These are phyloP conservation scores for Pyrus hybrid DNA, from an alignment of 331 rosid genomes.

Conservation along the genomic window DNA sequence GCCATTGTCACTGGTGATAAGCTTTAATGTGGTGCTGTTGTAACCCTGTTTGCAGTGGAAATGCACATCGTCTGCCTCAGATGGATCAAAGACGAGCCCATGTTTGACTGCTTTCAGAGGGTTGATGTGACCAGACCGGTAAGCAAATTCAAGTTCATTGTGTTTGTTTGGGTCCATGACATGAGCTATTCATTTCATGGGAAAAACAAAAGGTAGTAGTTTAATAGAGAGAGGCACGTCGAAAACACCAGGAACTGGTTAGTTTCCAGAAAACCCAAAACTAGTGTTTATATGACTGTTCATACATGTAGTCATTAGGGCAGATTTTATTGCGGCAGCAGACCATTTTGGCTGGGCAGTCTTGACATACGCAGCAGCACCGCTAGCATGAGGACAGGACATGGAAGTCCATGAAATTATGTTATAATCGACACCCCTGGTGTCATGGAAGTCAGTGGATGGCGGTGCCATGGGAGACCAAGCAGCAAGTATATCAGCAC, in stretches of 20 bases:
- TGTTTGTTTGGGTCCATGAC: constrained; percentile 7
- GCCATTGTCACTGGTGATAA: constrained; percentile 10
- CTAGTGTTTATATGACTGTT: neutral
- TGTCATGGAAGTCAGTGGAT: neutral
- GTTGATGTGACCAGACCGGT: constrained; percentile 27
- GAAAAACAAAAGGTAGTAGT: neutral
- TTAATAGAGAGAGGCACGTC: neutral
- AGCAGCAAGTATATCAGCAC: constrained; percentile 31
- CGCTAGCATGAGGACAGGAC: constrained; percentile 34
- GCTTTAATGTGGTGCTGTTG: neutral
- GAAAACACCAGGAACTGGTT: neutral
- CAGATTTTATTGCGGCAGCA: constrained; percentile 25
- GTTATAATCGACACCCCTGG: neutral
- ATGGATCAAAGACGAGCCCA: constrained; percentile 12
- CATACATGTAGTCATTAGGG: constrained; percentile 24
- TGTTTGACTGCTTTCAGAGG: constrained; percentile 12
- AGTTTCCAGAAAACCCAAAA: neutral
- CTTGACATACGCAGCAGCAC: constrained; percentile 25
- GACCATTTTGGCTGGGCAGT: constrained; percentile 32
- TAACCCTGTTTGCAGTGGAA: constrained; percentile 27
- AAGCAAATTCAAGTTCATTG: constrained; percentile 13
- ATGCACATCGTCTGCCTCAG: neutral
- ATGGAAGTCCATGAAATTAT: constrained; percentile 26
- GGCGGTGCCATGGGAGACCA: constrained; percentile 10
- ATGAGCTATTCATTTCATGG: constrained; percentile 10